Conservation (phyloP, 2,329 filamentous ascomycete genomes). For the Colletotrichum truncatum region DNA sequence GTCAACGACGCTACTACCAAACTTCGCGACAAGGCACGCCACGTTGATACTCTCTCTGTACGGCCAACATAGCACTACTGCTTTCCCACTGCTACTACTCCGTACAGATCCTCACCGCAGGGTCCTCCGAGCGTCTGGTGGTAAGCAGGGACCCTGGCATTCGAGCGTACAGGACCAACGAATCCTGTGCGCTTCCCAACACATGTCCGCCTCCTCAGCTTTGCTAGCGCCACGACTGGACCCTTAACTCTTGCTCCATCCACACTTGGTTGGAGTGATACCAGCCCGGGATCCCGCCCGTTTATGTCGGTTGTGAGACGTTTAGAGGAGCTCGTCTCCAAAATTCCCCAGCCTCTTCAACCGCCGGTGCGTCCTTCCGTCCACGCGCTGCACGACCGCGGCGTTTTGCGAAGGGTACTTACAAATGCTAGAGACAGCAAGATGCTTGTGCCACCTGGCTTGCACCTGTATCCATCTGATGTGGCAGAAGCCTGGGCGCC, state of each 20-base stretch:
- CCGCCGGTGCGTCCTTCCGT: constrained; percentile 15
- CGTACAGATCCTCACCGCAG: constrained; percentile 12
- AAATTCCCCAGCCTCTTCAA: not conserved
- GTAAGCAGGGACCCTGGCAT: constrained; percentile 24
- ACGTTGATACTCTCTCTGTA: not conserved
- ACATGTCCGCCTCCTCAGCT: not conserved
- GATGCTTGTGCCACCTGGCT: not conserved
- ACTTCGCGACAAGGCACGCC: not conserved
- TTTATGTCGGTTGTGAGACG: not conserved
- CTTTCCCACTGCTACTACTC: not conserved
- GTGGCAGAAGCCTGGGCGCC: not conserved
- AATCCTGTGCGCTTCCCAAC: not conserved
- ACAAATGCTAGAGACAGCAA: not conserved
- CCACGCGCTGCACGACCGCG: constrained; percentile 1
- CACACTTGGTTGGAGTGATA: not conserved
- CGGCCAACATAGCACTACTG: not conserved
- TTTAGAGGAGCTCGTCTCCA: not conserved
- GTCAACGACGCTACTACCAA: too few species aligned
- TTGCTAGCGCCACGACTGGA: constrained; percentile 15
- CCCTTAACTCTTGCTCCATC: constrained; percentile 3
- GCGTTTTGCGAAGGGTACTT: too few species aligned
- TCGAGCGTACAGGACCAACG: not conserved
- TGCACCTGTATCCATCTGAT: constrained; percentile 2
- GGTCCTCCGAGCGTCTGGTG: constrained; percentile 11
- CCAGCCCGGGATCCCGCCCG: constrained; percentile 8